Conservation (phyloP, 2,329 filamentous ascomycete genomes). For the Huntiella abstrusa region DNA sequence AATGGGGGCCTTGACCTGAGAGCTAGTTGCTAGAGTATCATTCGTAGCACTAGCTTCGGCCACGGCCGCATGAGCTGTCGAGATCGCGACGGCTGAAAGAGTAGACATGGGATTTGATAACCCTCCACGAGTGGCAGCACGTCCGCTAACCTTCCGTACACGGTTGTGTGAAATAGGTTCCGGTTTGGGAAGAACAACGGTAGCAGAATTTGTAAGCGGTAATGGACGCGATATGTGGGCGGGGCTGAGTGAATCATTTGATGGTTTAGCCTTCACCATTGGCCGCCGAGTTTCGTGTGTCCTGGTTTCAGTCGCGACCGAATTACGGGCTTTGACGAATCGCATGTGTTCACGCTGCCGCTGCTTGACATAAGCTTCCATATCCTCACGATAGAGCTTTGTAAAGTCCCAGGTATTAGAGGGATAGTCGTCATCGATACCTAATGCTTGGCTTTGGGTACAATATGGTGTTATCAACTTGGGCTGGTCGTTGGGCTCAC, state of each 20-base stretch:
- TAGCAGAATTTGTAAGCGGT: no score
- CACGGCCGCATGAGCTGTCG: constrained; percentile 1
- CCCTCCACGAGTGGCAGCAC: no score
- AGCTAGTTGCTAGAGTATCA: neutral
- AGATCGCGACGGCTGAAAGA: neutral
- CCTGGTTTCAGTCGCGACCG: no score
- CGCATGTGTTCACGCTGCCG: constrained; percentile 4
- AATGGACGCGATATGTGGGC: no score
- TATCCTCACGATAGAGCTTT: neutral
- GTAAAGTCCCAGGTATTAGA: no score
- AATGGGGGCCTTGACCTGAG: no score
- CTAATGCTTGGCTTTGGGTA: neutral
- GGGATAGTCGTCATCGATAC: neutral
- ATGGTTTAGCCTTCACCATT: no score
- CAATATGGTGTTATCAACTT: no score
- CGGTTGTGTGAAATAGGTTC: no score
- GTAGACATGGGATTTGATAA: neutral
- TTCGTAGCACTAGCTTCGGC: constrained; percentile 1
- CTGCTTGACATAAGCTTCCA: neutral
- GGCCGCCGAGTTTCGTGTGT: no score
- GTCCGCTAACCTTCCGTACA: neutral
- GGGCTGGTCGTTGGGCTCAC: neutral
- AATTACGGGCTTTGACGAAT: constrained; percentile 2
- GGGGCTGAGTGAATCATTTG: no score
- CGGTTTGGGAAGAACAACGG: no score